Evolutionary conservation across 1,284 basidiomycete species (phyloP).

Genomic region (Pisolithus thermaeus): DNA sequence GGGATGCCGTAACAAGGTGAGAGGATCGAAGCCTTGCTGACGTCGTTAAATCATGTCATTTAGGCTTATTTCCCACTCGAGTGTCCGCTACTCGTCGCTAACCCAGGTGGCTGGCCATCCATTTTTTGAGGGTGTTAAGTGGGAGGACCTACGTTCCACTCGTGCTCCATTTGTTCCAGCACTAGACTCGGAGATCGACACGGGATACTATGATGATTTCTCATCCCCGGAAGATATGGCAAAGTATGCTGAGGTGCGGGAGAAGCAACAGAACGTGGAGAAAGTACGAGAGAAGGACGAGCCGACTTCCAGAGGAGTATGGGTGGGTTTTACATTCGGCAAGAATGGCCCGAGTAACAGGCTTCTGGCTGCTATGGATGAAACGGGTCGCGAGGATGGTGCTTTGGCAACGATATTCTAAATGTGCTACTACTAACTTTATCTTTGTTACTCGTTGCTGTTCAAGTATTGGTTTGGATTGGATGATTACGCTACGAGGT

Average conservation of each 20-base stretch:
- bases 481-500: too few species aligned
- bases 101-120: slow-evolving; percentile 73
- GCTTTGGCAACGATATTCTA: slow-evolving; percentile 67
- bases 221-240: slow-evolving; percentile 93
- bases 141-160: slow-evolving; percentile 73
- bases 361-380: slow-evolving; percentile 29
- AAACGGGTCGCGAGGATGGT: slow-evolving; percentile 40
- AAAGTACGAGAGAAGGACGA: slow-evolving; percentile 85
- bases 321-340: slow-evolving; percentile 98
- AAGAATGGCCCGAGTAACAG: slow-evolving; percentile 67
- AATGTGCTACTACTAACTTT: slow-evolving; percentile 4
- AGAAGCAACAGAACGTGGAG: slow-evolving; percentile 95
- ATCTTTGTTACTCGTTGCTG: neutral
- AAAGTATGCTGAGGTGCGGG: slow-evolving; percentile 96
- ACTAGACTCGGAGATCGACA: slow-evolving; percentile 92
- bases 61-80: slow-evolving; percentile 74
- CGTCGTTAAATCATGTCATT: slow-evolving; percentile 5
- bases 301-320: slow-evolving; percentile 70
- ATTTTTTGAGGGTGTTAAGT: slow-evolving; percentile 78
- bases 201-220: slow-evolving; percentile 99
- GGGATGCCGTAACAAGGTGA: slow-evolving; percentile 91
- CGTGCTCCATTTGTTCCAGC: slow-evolving; percentile 95
- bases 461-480: too few species aligned
- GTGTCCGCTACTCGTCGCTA: slow-evolving; percentile 73
- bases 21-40: slow-evolving; percentile 11